Conservation (phyloP, 2,329 filamentous ascomycete genomes). For the Aspergillus sp. region DNA sequence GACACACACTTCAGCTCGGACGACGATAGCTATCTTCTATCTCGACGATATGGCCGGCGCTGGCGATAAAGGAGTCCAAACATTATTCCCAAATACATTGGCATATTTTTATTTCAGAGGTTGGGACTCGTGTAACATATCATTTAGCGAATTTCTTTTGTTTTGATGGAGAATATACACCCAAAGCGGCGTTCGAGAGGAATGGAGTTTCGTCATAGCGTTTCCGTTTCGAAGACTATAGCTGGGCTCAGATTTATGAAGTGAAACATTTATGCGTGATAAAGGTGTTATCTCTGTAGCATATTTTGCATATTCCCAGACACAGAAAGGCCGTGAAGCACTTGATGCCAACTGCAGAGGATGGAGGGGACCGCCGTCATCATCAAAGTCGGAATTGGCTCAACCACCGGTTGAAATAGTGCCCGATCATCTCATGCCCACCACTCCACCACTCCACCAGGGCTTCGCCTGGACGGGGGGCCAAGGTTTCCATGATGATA, state of each 20-base stretch:
- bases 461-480: background rate
- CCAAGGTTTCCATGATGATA: background rate
- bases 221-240: background rate
- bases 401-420: background rate
- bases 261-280: background rate
- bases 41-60: constrained; percentile 2
- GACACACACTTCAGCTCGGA: background rate
- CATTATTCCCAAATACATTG: background rate
- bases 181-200: background rate
- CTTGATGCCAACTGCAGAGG: background rate
- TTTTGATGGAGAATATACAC: background rate
- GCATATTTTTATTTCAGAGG: background rate
- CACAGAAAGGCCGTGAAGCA: background rate
- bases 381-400: background rate
- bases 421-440: background rate
- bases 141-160: constrained; percentile 1
- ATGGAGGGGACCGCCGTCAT: background rate
- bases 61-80: background rate
- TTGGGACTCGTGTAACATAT: background rate
- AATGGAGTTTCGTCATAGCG: background rate
- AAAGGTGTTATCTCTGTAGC: background rate
- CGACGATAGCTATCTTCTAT: constrained; percentile 1
- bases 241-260: background rate
- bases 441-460: background rate
- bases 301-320: background rate